Conservation (phyloP, 2,329 filamentous ascomycete species). For the Talaromyces sp. region DNA sequence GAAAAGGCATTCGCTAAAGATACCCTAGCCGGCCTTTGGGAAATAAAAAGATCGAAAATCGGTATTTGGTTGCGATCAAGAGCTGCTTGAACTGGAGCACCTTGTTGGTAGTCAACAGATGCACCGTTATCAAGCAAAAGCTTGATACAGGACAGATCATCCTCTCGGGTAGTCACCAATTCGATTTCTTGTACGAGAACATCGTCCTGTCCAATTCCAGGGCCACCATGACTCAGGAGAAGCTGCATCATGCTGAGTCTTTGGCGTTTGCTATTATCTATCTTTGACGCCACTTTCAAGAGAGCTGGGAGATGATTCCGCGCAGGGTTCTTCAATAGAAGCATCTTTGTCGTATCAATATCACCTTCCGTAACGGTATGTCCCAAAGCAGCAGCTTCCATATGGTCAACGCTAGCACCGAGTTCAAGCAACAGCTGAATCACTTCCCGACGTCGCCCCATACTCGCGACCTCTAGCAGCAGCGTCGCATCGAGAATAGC, state of each 20-base stretch:
- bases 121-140: conserved; percentile 1
- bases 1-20: conserved; percentile 4
- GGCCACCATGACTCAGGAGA: not conserved
- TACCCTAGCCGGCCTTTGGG: not conserved
- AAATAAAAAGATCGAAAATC: not conserved
- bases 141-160: not conserved
- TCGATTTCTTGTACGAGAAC: not conserved
- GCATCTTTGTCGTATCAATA: not conserved
- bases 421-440: not conserved
- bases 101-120: not conserved
- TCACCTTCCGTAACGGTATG: not conserved
- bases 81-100: not conserved
- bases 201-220: conserved; percentile 6
- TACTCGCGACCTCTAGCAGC: not conserved
- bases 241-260: conserved; percentile 1
- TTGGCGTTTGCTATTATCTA: not conserved
- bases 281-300: not conserved
- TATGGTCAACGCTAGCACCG: conserved; percentile 1
- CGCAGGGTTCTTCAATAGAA: not conserved
- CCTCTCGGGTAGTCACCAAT: not conserved
- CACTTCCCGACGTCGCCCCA: not conserved
- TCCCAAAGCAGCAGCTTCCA: not conserved
- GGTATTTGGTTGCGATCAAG: not conserved
- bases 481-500: not conserved
- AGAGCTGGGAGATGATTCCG: not conserved